Evolutionary conservation across 768 basidiomycete species (phyloP), one percentile per base, ranked within the genome.

Genomic region (Collybiopsis luxurians): DNA sequence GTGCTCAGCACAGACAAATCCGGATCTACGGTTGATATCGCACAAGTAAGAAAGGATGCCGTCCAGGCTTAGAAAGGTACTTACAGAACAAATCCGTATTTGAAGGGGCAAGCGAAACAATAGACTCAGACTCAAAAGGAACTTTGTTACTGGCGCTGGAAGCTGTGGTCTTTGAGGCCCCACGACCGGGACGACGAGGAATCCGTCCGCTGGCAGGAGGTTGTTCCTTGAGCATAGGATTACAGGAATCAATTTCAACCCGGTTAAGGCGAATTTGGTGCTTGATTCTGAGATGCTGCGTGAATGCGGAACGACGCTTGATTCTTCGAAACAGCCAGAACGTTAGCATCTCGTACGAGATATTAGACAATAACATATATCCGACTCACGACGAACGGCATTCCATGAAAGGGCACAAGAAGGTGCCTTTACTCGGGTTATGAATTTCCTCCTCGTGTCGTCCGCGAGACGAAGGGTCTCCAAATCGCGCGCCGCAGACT

Each of bases 361-460:
- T 23, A n/a, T n/a, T 1, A 49, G 30, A 49, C 19, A 39, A 57
- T 42, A 27, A 13, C 23, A 43, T 36, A 54, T 39, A 49, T 49
- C 36, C 54, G 48, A 62, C 70, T 50, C 60, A 83, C 83, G 68
- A 76, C 49, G 81, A 81, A 43, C 64, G 69, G 60, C 86, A 87
- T n/a, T 67, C 66, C 23, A 58, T 46, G 34, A 71, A 59, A 23
- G 76, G 74, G 63, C 86, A 89, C 42, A 63, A 64, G 60, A 78
- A 83, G 26, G 70, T 71, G 26, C 75, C 74, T 24, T 71, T 58
- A 2, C 66, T 66, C 17, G 66, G 31, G 31, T 34, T 61, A 63
- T 89, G 87, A 2, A 73, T 79, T 67, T 89, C 86, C 63, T 79
- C 82, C 55, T 77, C 74, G 62, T 90, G 88, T 9, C 88, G 83